Evolutionary conservation across 192 early-diverging fungal species (phyloP).

Genomic region (Backusella mclennaniae): DNA sequence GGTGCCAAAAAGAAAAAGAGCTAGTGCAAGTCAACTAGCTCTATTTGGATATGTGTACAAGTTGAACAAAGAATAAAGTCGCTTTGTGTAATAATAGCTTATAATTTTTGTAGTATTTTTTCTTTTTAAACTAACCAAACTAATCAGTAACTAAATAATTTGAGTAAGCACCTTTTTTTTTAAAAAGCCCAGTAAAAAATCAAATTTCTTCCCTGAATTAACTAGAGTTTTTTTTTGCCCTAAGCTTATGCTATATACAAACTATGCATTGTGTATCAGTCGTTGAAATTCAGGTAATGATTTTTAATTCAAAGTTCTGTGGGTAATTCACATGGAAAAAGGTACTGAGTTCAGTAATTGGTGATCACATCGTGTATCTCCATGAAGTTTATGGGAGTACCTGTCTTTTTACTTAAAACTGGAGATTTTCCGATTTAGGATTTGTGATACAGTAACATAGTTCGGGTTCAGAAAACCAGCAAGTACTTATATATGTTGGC

Average conservation of each 20-base stretch:
- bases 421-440: neutral
- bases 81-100: constrained; percentile 1
- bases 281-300: neutral
- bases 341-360: neutral
- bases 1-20: neutral
- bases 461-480: neutral
- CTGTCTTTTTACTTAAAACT: neutral
- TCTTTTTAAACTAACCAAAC: neutral
- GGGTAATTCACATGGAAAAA: constrained; percentile 13
- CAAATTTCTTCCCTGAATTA: neutral
- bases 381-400: neutral
- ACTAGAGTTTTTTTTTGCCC: neutral
- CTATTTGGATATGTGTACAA: neutral
- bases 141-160: neutral
- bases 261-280: neutral
- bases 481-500: neutral
- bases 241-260: neutral
- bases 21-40: neutral
- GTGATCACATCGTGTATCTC: constrained; percentile 12
- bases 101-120: neutral
- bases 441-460: neutral
- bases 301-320: neutral
- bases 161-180: neutral
- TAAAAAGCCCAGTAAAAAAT: neutral
- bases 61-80: neutral